Evolutionary conservation across 164 flowering plant species (phyloP).

Genomic region (Vitis rupestris): DNA sequence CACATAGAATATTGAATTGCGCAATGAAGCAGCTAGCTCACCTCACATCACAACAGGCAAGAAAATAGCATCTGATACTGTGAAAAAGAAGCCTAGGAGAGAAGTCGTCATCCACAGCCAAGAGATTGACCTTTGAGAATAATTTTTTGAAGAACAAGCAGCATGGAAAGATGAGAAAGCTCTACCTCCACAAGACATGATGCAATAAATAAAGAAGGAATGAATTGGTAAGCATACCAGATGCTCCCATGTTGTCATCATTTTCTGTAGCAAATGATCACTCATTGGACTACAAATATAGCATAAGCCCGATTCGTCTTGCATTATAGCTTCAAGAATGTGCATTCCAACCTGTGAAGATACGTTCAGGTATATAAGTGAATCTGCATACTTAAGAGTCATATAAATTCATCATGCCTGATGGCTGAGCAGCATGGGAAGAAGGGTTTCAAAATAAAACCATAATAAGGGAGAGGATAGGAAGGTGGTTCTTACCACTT

Average conservation of each 20-base stretch:
- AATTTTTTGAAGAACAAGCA: background rate
- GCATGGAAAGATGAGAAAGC: background rate
- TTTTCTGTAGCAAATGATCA: slow-evolving; percentile 14
- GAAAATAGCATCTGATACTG: slow-evolving; percentile 41
- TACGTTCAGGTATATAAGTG: too few species aligned
- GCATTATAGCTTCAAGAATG: slow-evolving; percentile 44
- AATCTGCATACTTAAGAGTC: too few species aligned
- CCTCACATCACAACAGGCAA: slow-evolving; percentile 33
- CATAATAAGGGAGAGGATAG: background rate
- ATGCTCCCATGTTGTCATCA: slow-evolving; percentile 30
- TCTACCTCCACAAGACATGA: background rate
- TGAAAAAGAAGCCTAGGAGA: slow-evolving; percentile 50
- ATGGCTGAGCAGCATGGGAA: background rate
- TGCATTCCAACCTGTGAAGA: slow-evolving; percentile 35
- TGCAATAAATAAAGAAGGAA: background rate
- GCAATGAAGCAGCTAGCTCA: slow-evolving; percentile 3
- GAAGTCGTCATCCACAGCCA: slow-evolving; percentile 27
- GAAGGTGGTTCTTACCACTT: slow-evolving; percentile 35
- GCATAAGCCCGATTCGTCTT: slow-evolving; percentile 22
- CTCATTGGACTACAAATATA: slow-evolving; percentile 24
- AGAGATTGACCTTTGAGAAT: slow-evolving; percentile 19
- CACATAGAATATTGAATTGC: background rate
- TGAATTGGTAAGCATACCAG: slow-evolving; percentile 22
- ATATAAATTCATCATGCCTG: too few species aligned
- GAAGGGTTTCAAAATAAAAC: background rate